Percentiles rank a stretch among this genome's conserved stretches.
phyloP scores from a whole-genome alignment of 106 monocot genomes.

The Phalaenopsis aphrodite region DNA sequence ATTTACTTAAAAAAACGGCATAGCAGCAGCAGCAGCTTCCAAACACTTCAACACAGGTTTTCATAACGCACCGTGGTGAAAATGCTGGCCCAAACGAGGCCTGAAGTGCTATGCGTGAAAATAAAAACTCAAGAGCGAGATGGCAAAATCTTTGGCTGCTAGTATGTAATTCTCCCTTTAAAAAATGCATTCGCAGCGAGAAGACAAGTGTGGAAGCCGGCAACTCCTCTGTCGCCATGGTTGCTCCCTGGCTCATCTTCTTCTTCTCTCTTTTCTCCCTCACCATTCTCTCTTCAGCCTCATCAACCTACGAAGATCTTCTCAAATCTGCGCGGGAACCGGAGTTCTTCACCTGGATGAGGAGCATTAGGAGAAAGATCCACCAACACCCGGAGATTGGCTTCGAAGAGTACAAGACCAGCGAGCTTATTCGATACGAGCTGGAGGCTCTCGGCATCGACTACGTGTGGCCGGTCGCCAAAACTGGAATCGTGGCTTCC shows the following conservation, averaged over 20 bases:
- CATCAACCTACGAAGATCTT: slow-evolving; percentile 15
- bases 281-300: neutral
- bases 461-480: slow-evolving; percentile 55
- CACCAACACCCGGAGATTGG: slow-evolving; percentile 80
- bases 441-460: slow-evolving; percentile 53
- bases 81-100: too few relatives aligned
- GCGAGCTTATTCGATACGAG: slow-evolving; percentile 57
- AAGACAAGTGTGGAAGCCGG: too few relatives aligned
- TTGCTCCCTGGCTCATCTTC: neutral
- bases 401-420: slow-evolving; percentile 68
- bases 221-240: neutral
- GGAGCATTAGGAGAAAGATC: slow-evolving; percentile 42
- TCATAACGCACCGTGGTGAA: too few relatives aligned
- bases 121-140: too few relatives aligned
- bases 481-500: slow-evolving; percentile 61
- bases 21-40: too few relatives aligned
- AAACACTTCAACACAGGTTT: too few relatives aligned
- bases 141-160: too few relatives aligned
- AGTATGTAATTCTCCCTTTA: too few relatives aligned
- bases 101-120: too few relatives aligned
- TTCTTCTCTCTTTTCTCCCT: neutral
- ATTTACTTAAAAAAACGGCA: too few relatives aligned
- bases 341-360: slow-evolving; percentile 59
- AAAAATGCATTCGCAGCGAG: too few relatives aligned
- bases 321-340: slow-evolving; percentile 24